These are phyloP conservation scores for Venturia carpophila DNA, from an alignment of 2,329 filamentous ascomycete species.

Conservation along the genomic window DNA sequence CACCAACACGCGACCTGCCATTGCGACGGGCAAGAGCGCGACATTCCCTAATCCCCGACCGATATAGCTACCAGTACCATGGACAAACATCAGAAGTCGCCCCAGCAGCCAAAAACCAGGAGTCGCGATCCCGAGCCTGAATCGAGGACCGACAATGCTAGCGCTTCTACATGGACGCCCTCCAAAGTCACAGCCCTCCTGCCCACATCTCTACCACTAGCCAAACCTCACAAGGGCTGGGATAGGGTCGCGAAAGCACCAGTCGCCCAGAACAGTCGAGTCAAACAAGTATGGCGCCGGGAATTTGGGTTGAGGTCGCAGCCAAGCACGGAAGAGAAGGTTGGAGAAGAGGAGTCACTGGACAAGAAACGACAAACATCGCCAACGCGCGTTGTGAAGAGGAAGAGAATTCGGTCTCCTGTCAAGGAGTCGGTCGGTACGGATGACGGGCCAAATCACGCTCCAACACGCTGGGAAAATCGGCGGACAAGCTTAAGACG, in stretches of 20 bases:
- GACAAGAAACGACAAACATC: constrained; percentile 24
- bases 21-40: constrained; percentile 2
- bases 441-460: constrained; percentile 16
- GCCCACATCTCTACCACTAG: constrained; percentile 31
- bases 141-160: constrained; percentile 25
- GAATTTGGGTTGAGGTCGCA: constrained; percentile 28
- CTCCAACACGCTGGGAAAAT: constrained; percentile 17
- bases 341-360: constrained; percentile 19
- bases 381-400: constrained; percentile 39
- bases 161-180: constrained; percentile 33
- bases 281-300: constrained; percentile 43
- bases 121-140: constrained; percentile 23
- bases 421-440: constrained; percentile 20
- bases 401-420: constrained; percentile 30
- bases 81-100: neutral
- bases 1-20: neutral
- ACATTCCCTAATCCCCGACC: neutral
- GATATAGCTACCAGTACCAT: constrained; percentile 4
- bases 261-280: constrained; percentile 29
- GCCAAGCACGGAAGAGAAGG: constrained; percentile 13
- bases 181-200: constrained; percentile 37
- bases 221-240: constrained; percentile 41
- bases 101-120: neutral
- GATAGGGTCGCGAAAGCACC: constrained; percentile 40
- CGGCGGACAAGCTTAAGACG: constrained; percentile 10